Conservation (phyloP, 805 yeast species). For the Kodamaea kaohsiungensis region DNA sequence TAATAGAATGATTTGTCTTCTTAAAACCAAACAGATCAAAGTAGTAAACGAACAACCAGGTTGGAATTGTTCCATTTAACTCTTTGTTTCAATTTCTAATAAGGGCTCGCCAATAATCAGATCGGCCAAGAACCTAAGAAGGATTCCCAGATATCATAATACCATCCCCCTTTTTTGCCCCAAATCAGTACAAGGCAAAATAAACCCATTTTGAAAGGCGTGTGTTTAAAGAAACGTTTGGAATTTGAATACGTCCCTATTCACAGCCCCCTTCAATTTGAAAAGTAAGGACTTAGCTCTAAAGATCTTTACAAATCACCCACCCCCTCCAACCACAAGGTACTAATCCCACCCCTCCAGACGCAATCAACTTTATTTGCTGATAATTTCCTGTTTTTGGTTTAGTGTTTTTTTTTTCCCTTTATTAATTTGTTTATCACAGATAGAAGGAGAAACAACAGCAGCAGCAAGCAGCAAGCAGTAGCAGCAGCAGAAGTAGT, state of each 20-base stretch:
- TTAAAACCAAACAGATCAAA: not conserved
- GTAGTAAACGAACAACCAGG: not conserved
- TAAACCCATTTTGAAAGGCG: not conserved
- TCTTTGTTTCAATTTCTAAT: not conserved
- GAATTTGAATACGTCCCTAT: not conserved
- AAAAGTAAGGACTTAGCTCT: not conserved
- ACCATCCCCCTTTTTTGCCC: not conserved
- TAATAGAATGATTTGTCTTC: constrained; percentile 3
- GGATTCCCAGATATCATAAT: not conserved
- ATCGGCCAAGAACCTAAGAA: not conserved
- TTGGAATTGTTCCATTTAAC: not conserved
- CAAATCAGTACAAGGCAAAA: not conserved
- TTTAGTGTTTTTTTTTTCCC: not conserved
- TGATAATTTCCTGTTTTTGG: not conserved
- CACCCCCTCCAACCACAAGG: not conserved
- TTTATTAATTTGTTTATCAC: not conserved
- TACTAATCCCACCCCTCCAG: not conserved
- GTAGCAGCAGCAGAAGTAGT: not conserved
- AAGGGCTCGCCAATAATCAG: not conserved
- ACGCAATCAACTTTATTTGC: not conserved
- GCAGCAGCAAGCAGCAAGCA: no score
- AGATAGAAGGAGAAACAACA: not conserved
- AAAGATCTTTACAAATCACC: not conserved
- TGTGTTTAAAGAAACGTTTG: not conserved
- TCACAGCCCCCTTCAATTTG: not conserved